These are phyloP conservation scores for Metarhizium sp. DNA, from an alignment of 2,329 filamentous ascomycete species.

Conservation along the genomic window DNA sequence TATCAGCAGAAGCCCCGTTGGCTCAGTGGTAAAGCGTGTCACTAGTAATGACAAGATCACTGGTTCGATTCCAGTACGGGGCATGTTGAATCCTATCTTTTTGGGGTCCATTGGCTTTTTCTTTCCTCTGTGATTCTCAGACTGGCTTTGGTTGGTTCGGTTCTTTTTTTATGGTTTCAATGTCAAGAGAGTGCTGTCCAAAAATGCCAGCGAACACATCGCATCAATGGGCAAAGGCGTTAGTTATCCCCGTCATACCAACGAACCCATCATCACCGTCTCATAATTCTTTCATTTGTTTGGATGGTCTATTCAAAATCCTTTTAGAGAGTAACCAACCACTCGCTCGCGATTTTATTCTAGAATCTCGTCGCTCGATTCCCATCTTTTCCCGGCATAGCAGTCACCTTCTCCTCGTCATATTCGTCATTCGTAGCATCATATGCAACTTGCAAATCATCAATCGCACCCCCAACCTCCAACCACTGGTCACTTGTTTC, in stretches of 20 bases:
- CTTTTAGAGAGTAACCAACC: no score
- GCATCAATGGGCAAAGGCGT: no score
- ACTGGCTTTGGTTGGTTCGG: no score
- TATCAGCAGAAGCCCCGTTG: slow-evolving; percentile 13
- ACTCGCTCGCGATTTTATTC: neutral
- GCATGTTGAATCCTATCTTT: slow-evolving; percentile 9
- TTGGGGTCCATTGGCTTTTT: neutral
- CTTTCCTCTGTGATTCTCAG: neutral
- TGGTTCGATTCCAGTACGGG: slow-evolving; percentile 20
- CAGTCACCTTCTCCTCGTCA: slow-evolving; percentile 24
- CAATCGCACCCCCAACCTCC: slow-evolving; percentile 59
- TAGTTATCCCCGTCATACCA: no score
- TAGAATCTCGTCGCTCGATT: slow-evolving; percentile 8
- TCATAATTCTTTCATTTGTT: neutral
- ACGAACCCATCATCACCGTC: no score
- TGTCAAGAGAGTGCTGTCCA: no score
- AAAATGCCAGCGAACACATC: no score
- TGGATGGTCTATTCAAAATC: no score
- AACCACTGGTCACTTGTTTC: slow-evolving; percentile 69
- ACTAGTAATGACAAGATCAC: slow-evolving; percentile 23
- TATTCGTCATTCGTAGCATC: slow-evolving; percentile 27
- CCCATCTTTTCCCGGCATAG: neutral
- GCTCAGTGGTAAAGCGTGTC: slow-evolving; percentile 22
- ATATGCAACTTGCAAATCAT: slow-evolving; percentile 41
- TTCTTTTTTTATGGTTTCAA: no score